These are phyloP conservation scores for Ampelocalamus luodianensis DNA, from an alignment of 176 grass and related monocot genomes.

Conservation along the genomic window DNA sequence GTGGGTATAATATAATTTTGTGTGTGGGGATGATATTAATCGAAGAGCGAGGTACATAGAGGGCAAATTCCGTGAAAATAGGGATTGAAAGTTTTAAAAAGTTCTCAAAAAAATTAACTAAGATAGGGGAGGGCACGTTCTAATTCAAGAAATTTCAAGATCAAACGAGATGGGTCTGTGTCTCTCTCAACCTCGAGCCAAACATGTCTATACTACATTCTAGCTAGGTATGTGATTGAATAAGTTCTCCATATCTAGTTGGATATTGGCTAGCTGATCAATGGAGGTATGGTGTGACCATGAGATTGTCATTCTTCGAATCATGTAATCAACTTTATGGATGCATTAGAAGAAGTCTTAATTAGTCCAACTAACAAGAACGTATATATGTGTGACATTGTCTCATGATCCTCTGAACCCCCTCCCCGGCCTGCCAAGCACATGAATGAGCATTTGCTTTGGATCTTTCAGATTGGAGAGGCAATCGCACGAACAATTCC, in stretches of 20 bases:
- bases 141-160: too few relatives aligned
- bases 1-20: too few relatives aligned
- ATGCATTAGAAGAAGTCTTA: neutral
- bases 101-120: too few relatives aligned
- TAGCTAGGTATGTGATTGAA: neutral
- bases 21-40: too few relatives aligned
- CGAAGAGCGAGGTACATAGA: too few relatives aligned
- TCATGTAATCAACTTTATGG: neutral
- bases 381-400: neutral
- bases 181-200: too few relatives aligned
- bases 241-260: neutral
- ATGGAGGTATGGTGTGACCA: neutral
- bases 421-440: slow-evolving; percentile 6
- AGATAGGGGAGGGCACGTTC: too few relatives aligned
- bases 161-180: too few relatives aligned
- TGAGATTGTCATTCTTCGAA: neutral
- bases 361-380: neutral
- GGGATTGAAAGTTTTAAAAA: too few relatives aligned
- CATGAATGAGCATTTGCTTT: slow-evolving; percentile 4
- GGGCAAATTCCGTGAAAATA: too few relatives aligned
- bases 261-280: neutral
- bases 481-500: slow-evolving; percentile 25
- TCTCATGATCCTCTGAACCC: slow-evolving; percentile 14
- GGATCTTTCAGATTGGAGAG: neutral
- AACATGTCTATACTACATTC: neutral